Evolutionary conservation across 2,329 filamentous ascomycete genomes (phyloP).

Genomic region (Ophiostoma tasmaniense): DNA sequence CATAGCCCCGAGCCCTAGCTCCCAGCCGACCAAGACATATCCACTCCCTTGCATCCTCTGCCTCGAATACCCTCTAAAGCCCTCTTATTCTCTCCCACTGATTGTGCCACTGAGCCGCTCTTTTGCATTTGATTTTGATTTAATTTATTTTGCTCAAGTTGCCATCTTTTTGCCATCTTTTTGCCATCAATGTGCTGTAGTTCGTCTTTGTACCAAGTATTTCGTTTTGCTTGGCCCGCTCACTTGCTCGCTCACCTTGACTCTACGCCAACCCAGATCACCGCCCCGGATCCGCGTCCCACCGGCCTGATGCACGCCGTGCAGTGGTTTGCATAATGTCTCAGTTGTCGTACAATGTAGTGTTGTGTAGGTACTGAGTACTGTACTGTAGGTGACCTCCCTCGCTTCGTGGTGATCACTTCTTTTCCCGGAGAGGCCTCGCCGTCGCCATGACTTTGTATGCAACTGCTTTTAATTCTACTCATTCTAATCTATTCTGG

Average conservation of each 20-base stretch:
- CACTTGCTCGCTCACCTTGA: no score
- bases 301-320: constrained; percentile 1
- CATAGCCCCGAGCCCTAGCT: not conserved
- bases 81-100: no score
- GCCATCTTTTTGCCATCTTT: no score
- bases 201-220: no score
- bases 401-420: not conserved
- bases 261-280: not conserved
- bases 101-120: not conserved
- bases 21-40: not conserved
- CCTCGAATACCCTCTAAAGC: no score
- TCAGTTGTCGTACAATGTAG: not conserved
- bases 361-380: no score
- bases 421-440: not conserved
- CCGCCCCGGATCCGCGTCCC: not conserved
- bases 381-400: not conserved
- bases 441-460: no score
- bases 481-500: not conserved
- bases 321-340: constrained; percentile 12
- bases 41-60: not conserved
- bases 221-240: no score
- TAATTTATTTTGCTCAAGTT: no score
- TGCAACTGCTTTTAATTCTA: no score
- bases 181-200: no score
- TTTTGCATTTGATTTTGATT: no score